Base-by-base conservation (phyloP, 495 filamentous ascomycete genomes). In the Ramalina intermedia region DNA sequence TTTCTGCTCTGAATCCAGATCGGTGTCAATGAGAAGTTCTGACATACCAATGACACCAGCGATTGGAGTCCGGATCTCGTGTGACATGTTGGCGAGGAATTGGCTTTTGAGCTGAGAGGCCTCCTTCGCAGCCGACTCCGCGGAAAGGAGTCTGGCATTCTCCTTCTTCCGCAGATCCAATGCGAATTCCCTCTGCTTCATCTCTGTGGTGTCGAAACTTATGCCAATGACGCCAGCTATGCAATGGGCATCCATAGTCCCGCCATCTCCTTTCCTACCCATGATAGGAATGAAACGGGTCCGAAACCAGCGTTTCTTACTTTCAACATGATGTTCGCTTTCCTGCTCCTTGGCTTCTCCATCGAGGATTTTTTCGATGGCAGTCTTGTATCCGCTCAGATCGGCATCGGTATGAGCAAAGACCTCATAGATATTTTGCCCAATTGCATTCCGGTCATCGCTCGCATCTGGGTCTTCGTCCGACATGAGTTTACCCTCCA, bases 41-140 rank as follows among this genome's bases (percentile, higher is more conserved):
- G 81, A 67, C 69, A 85, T 85, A 36, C 83, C 75, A 42, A 84
- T 78, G 56, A 88, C 82, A n/a, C 84, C 83, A 4, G 78, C 76
- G 60, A 84, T 82, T 6, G 80, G 80, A 5, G 87, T 94, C 38
- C 88, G 74, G 48, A 95, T 86, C 63, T 94, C 88, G 63, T 94
- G 87, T 20, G 79, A 84, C 85, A 94, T 94, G 64, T 84, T 85
- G 27, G 81, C 81, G 17, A 85, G 60, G 48, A 84, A 85, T 24
- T 80, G 77, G 18, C 70, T 77, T 37, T 84, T 84, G 24, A 87
- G 68, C 53, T 75, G 66, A 51, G 76, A 81, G 9, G 81, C 80
- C 57, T 84, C 81, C 58, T 79, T 83, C 1, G 80, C 80, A 27
- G 68, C 71, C n/a, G 74, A 68, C 53, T 82, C 79, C 46, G 84